Base-by-base conservation (phyloP, 2,329 filamentous ascomycete genomes). In the Aureobasidium sp. region DNA sequence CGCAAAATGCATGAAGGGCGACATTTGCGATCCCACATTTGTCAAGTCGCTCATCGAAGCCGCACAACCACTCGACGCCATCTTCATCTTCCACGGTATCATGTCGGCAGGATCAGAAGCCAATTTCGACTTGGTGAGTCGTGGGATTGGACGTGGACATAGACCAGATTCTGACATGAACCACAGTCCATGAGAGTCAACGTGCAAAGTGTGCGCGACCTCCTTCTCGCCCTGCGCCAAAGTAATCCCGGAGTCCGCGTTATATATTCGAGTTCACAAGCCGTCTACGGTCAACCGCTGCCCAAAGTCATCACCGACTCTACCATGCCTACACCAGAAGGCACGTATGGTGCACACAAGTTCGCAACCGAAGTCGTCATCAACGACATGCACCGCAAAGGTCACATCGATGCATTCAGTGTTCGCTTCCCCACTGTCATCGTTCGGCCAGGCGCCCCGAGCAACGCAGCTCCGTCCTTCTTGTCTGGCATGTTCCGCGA, bases 21-120 rank as follows among this genome's bases (percentile, higher is more conserved):
- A 51, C 12, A 51, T 51, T 7, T 51, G 48, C 31, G 31, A 51
- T 25, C 31, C 48, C 22, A 3, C n/a, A 2, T 51, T 51, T 15
- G 48, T 51, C 31, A 37, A 51, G 12, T 37, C 31, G 6, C 48
- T 51, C 31, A 17, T 51, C 15, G n/a, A 51, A 37, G 48, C 48
- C 22, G 48, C 48, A 7, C 48, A 51, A 37, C 48, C 48, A 6
- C 15, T 51, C 31, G 48, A 37, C 20, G 48, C 48, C 17, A 37
- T 51, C 31, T 51, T 51, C 48, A 51, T 51, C n/a, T 51, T 51
- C 17, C 48, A 51, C 31, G 48, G 48, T 17, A 51, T 51, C 48
- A 51, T 51, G 48, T 51, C 48, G 5, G 48, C 48, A 37, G 48
- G 48, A 22, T 51, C 48, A 22, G 48, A 51, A 25, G 48, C 48